Base-by-base conservation (phyloP, 495 filamentous ascomycete genomes). In the Aspergillus wentii region DNA sequence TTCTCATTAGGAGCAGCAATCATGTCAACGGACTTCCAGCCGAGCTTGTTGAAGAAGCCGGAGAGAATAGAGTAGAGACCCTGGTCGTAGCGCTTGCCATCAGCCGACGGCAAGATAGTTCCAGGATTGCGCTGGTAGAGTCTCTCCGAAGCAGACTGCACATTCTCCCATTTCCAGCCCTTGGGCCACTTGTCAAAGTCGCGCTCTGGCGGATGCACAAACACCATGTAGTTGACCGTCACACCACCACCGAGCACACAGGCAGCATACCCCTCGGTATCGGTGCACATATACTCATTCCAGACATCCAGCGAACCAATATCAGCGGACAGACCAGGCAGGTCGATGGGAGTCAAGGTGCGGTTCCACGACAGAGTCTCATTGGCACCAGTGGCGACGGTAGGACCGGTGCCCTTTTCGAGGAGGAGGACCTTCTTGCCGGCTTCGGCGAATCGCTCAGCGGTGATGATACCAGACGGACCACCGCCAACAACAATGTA, bases 181-280 rank as follows among this genome's bases (percentile, higher is more conserved):
- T 61, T 30, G 4, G 85, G 85, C 64, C 86, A 90, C 44, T 83
- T 79, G 50, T 76, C 74, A 68, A 83, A 88, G 57, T 86, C 83
- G n/a, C 66, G 56, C 3, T 62, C 58, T n/a, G 65, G 65, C 10
- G 74, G 71, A 30, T 76, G 59, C 47, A 70, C 74, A 53, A 70
- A 77, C 17, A 72, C 53, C 28, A 61, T 78, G 33, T 80, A 75
- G 45, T 88, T 86, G 41, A 86, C 68, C 11, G 82, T 79, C 11
- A 79, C 79, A 30, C 82, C 80, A 40, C 82, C 82, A 19, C 82
- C 83, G 26, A 87, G 72, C 27, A 84, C 69, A 48, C 82, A 86
- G 22, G 80, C 82, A 25, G 80, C 80, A 75, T 82, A 85, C 50
- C 80, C 77, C 36, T 76, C 79, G 11, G 78, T 80, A 50, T 88